Base-by-base conservation (phyloP, 768 basidiomycete species). In the Suillus discolor region DNA sequence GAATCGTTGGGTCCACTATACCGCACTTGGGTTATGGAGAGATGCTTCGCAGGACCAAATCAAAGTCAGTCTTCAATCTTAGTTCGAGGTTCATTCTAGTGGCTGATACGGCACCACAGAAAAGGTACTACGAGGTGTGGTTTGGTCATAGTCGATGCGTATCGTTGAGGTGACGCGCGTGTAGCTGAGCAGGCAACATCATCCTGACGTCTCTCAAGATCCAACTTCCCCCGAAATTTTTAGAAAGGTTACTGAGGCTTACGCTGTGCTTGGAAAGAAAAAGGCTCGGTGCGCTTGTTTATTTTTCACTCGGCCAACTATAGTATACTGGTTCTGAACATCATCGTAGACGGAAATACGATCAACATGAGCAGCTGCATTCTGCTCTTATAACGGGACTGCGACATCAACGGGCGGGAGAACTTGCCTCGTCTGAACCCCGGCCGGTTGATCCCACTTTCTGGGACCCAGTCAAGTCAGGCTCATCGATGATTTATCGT, bases 31-130 rank as follows among this genome's bases (percentile, higher is more conserved):
- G 39, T 28, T 59, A 41, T 28, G 39, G 57, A 59, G 57, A 59
- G 11, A 59, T 41, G 57, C 57, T 59, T 59, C 57, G 39, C 57
- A 41, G 57, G 57, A 41, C 39, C 39, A 59, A 28, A 59, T 59
- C 6, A 59, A 41, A 41, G 57, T 59, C 11, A 28, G 57, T 59
- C 25, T 59, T 59, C 39, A 1, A 41, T 16, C 25, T 28, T 8
- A 25, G 15, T 23, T 25, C 31, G 16, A 41, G 16, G 28, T 25
- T 25, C 9, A 11, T 28, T 41, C 57, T 49, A 25, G 23, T 23
- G 6, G 6, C 51, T 60, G 25, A 42, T 20, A 11, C 9, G 41
- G 15, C 13, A 6, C 25, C 11, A 20, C 25, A 42, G 59, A 15
- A 6, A 42, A 60, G 25, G 39, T 60, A 60, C 18, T 60, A 60